Percentiles rank a stretch among this genome's conserved stretches.
Conservation (phyloP, 768 basidiomycete species). For the Collybia nuda region DNA sequence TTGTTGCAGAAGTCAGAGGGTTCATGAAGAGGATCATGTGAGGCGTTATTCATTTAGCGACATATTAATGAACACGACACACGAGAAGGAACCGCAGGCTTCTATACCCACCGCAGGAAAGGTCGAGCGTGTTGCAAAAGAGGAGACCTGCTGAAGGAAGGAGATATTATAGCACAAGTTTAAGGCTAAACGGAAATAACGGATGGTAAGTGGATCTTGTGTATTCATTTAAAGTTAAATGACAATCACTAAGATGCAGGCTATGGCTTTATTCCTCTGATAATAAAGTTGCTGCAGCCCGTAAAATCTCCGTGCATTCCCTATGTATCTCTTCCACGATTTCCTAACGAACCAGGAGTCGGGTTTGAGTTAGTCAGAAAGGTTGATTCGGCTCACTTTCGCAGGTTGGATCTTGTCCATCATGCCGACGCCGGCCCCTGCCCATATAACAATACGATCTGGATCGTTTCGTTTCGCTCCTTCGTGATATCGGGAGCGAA, state of each 20-base stretch:
- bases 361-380: neutral
- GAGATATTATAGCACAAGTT: too few species aligned
- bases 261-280: neutral
- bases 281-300: constrained; percentile 19
- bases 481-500: constrained; percentile 45
- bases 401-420: constrained; percentile 44
- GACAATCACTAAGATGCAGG: too few species aligned
- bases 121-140: neutral
- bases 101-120: neutral
- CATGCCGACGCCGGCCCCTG: constrained; percentile 63
- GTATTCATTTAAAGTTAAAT: too few species aligned
- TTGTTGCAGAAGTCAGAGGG: too few species aligned
- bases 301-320: constrained; percentile 40
- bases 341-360: constrained; percentile 33
- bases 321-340: constrained; percentile 52
- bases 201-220: too few species aligned
- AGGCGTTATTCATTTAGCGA: too few species aligned
- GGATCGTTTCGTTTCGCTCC: constrained; percentile 45
- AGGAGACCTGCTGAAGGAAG: neutral
- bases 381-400: constrained; percentile 24
- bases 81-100: neutral
- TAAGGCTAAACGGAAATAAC: too few species aligned
- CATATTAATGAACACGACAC: too few species aligned
- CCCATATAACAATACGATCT: constrained; percentile 62
- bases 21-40: too few species aligned